phyloP scores from a whole-genome alignment of 2,329 filamentous ascomycete species.

The Fusarium penzigii region DNA sequence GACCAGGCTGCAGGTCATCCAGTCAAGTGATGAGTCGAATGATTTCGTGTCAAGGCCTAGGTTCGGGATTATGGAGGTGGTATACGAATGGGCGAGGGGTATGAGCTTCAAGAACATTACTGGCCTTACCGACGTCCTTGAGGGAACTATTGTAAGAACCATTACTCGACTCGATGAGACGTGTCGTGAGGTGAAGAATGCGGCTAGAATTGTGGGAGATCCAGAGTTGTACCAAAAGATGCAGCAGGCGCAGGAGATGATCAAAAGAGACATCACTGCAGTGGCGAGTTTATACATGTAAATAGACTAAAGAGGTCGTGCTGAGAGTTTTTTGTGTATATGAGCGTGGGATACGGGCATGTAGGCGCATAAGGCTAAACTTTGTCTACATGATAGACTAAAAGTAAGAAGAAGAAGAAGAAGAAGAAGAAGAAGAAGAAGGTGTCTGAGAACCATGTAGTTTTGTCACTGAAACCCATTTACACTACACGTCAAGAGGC shows the following conservation, averaged over 20 bases:
- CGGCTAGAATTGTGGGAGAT: slow-evolving; percentile 91
- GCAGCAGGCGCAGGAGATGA: slow-evolving; percentile 95
- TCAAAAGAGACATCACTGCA: slow-evolving; percentile 92
- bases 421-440: not conserved
- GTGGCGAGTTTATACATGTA: slow-evolving; percentile 89
- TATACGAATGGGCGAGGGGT: slow-evolving; percentile 96
- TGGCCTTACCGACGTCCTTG: slow-evolving; percentile 90
- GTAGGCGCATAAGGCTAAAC: not conserved
- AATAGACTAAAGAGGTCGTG: not conserved
- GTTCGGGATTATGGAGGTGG: slow-evolving; percentile 94
- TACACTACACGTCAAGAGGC: not conserved
- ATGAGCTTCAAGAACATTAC: slow-evolving; percentile 99
- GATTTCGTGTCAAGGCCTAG: slow-evolving; percentile 86
- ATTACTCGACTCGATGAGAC: slow-evolving; percentile 95
- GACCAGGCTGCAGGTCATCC: slow-evolving; percentile 87
- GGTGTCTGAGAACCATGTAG: not conserved
- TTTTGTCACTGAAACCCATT: not conserved
- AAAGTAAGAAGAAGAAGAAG: not conserved
- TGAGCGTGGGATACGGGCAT: not conserved
- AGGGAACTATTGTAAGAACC: slow-evolving; percentile 94
- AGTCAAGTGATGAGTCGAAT: slow-evolving; percentile 85
- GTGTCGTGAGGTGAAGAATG: slow-evolving; percentile 96
- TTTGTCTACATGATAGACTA: not conserved
- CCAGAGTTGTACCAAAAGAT: slow-evolving; percentile 94
- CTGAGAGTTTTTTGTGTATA: not conserved